Evolutionary conservation across 768 basidiomycete genomes (phyloP).

Genomic region (Tricholoma flavovirens): DNA sequence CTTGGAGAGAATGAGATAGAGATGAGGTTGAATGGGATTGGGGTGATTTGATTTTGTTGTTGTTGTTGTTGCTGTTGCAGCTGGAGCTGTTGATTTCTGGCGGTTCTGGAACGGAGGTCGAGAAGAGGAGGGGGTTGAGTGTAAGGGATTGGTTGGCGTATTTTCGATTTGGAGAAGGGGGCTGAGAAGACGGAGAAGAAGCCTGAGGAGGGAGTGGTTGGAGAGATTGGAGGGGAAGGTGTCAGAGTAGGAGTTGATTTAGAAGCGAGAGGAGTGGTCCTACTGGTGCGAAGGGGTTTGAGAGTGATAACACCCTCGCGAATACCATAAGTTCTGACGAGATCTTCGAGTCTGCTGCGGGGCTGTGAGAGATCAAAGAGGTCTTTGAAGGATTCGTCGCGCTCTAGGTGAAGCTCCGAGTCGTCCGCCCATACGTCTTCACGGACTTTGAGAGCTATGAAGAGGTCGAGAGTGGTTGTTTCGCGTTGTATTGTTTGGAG

Average conservation of each 20-base stretch:
- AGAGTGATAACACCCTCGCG: constrained; percentile 36
- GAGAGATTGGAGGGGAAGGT: not conserved
- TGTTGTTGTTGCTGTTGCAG: no score
- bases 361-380: constrained; percentile 77
- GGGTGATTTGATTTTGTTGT: constrained; percentile 9
- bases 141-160: not conserved
- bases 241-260: constrained; percentile 1
- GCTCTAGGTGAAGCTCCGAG: constrained; percentile 61
- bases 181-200: constrained; percentile 10
- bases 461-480: constrained; percentile 67
- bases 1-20: constrained; percentile 39
- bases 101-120: not conserved
- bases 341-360: constrained; percentile 68
- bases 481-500: constrained; percentile 60
- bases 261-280: no score
- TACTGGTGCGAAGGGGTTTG: not conserved
- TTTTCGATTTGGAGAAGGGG: constrained; percentile 2
- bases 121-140: not conserved
- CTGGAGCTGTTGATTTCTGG: no score
- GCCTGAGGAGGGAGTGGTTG: not conserved
- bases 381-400: constrained; percentile 73
- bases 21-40: constrained; percentile 33
- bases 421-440: constrained; percentile 79
- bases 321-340: constrained; percentile 44
- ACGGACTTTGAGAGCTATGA: constrained; percentile 73